Conservation (phyloP, 768 basidiomycete species). For the Hypholoma fasciculare region DNA sequence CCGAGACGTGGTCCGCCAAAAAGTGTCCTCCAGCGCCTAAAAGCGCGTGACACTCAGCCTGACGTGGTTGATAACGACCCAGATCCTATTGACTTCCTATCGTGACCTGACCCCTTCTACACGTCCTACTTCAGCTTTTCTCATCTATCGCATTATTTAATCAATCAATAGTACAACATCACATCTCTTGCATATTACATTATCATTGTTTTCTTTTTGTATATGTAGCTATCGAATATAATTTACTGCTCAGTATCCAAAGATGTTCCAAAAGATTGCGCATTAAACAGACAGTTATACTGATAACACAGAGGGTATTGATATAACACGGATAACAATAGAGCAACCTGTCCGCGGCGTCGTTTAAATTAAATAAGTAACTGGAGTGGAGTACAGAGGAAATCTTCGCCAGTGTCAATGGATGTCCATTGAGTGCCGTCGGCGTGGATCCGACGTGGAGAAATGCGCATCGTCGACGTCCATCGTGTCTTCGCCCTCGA, state of each 20-base stretch:
- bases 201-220: not conserved
- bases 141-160: too few relatives aligned
- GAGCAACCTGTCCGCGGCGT: not conserved
- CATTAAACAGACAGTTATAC: too few relatives aligned
- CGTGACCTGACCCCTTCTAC: conserved; percentile 24
- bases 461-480: conserved; percentile 8
- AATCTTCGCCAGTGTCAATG: not conserved
- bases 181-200: not conserved
- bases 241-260: not conserved
- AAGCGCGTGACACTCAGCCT: conserved; percentile 21
- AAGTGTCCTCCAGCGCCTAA: conserved; percentile 37
- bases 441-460: conserved; percentile 15
- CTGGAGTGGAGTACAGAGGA: conserved; percentile 10
- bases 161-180: too few relatives aligned
- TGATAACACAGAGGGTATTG: not conserved
- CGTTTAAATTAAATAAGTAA: conserved; percentile 11
- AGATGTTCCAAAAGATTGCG: not conserved
- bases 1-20: conserved; percentile 34
- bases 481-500: conserved; percentile 6
- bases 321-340: not conserved
- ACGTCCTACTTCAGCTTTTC: not conserved
- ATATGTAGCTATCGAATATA: not conserved
- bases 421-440: conserved; percentile 10
- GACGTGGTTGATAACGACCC: conserved; percentile 37
- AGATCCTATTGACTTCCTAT: conserved; percentile 48